Conservation (phyloP, 768 basidiomycete genomes). For the Mycena rosella region DNA sequence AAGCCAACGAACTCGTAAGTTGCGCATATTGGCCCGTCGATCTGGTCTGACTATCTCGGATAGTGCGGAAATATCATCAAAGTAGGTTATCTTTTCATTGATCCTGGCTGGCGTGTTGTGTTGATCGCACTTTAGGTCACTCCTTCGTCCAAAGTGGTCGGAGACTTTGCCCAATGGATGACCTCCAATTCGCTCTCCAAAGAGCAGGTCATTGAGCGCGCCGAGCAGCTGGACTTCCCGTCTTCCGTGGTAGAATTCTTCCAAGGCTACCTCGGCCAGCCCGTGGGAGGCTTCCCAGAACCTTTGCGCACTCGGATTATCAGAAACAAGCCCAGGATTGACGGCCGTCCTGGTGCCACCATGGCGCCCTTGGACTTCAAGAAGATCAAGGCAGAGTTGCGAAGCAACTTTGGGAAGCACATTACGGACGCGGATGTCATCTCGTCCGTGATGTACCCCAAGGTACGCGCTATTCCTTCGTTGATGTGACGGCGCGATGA, state of each 20-base stretch:
- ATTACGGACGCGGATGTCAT: constrained; percentile 95
- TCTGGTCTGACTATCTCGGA: constrained; percentile 31
- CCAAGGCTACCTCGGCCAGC: constrained; percentile 99
- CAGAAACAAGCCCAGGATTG: constrained; percentile 93
- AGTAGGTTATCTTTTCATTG: constrained; percentile 47
- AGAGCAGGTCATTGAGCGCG: constrained; percentile 86
- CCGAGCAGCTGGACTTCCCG: constrained; percentile 96
- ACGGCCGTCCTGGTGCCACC: constrained; percentile 91
- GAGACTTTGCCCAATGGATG: constrained; percentile 99
- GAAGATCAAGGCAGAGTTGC: constrained; percentile 93
- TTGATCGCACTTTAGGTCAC: constrained; percentile 74
- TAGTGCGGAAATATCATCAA: constrained; percentile 99
- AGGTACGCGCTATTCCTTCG: constrained; percentile 62
- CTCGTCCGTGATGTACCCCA: constrained; percentile 98
- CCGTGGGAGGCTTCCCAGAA: constrained; percentile 98
- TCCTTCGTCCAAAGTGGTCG: constrained; percentile 98
- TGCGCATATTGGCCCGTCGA: constrained; percentile 17
- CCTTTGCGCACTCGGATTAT: constrained; percentile 93
- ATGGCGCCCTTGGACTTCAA: constrained; percentile 93
- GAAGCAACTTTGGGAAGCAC: constrained; percentile 95
- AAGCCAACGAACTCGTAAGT: constrained; percentile 93
- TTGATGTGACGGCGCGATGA: constrained; percentile 28
- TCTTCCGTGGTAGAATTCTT: constrained; percentile 98
- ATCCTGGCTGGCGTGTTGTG: not conserved
- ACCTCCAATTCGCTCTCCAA: constrained; percentile 93